Conservation (phyloP, 2,329 filamentous ascomycete species). For the Aspergillus novofumigatus region DNA sequence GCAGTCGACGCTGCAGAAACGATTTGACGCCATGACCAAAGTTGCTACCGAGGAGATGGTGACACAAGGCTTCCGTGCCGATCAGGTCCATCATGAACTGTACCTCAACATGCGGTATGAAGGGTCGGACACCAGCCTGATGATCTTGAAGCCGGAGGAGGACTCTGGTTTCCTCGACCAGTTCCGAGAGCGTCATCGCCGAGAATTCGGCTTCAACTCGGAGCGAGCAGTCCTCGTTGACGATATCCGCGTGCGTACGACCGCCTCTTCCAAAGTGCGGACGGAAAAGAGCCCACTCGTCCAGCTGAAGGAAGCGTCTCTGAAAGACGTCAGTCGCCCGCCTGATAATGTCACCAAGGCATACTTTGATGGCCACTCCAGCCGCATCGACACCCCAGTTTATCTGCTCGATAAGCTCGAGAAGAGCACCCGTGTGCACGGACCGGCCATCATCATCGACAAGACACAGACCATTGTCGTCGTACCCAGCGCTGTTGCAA, state of each 20-base stretch:
- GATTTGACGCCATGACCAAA: slow-evolving; percentile 71
- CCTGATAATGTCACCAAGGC: slow-evolving; percentile 46
- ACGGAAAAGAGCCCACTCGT: slow-evolving; percentile 65
- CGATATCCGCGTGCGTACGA: slow-evolving; percentile 81
- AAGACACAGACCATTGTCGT: slow-evolving; percentile 80
- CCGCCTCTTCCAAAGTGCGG: slow-evolving; percentile 61
- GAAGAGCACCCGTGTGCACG: slow-evolving; percentile 39
- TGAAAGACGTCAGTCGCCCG: slow-evolving; percentile 56
- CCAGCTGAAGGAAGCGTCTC: slow-evolving; percentile 51
- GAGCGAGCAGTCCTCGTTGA: slow-evolving; percentile 85
- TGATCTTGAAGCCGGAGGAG: slow-evolving; percentile 57
- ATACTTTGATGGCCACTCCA: slow-evolving; percentile 33
- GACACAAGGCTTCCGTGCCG: slow-evolving; percentile 41
- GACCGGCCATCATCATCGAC: slow-evolving; percentile 78
- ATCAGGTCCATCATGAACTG: slow-evolving; percentile 41
- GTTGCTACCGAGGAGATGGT: slow-evolving; percentile 47
- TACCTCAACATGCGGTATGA: slow-evolving; percentile 49
- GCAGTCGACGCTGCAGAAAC: slow-evolving; percentile 52
- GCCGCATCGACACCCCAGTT: slow-evolving; percentile 32
- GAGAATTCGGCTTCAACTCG: slow-evolving; percentile 87
- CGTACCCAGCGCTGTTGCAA: slow-evolving; percentile 69
- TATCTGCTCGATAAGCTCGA: slow-evolving; percentile 33
- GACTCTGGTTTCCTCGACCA: slow-evolving; percentile 81
- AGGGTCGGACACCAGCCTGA: slow-evolving; percentile 48
- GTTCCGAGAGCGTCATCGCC: slow-evolving; percentile 80